Conservation (phyloP, 306 rosid genomes). For the Prunus padus region DNA sequence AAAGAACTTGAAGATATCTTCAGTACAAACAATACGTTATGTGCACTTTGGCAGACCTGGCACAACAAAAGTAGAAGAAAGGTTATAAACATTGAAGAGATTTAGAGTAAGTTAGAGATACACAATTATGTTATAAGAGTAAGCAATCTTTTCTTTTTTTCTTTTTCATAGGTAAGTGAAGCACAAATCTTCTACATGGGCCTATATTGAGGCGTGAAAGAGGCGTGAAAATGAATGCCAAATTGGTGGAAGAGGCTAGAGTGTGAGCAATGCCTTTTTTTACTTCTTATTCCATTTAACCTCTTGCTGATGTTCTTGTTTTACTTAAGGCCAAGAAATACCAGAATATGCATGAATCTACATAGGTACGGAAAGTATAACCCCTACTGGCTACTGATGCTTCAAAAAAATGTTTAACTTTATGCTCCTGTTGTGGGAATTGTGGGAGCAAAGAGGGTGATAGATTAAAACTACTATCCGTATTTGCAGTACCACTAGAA, state of each 20-base stretch:
- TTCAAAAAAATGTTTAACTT: neutral
- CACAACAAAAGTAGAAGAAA: slow-evolving; percentile 26
- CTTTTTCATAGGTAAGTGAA: neutral
- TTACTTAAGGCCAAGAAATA: neutral
- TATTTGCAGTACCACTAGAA: slow-evolving; percentile 5
- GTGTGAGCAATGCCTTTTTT: neutral
- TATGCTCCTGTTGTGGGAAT: neutral
- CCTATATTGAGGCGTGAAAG: neutral
- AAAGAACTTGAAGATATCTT: slow-evolving; percentile 27
- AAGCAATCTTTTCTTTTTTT: neutral
- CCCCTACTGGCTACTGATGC: neutral
- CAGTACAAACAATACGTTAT: slow-evolving; percentile 25
- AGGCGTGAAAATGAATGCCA: neutral
- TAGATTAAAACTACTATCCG: neutral
- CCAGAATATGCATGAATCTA: neutral
- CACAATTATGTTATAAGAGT: neutral
- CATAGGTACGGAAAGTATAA: neutral
- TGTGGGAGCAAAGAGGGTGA: neutral
- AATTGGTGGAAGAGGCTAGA: slow-evolving; percentile 1
- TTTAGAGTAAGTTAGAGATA: slow-evolving; percentile 5
- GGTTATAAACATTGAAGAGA: slow-evolving; percentile 17
- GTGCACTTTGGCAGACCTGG: slow-evolving; percentile 38
- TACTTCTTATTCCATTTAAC: neutral
- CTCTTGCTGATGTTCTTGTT: neutral
- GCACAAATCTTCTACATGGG: neutral